phyloP scores from a whole-genome alignment of 2,329 filamentous ascomycete species.

The Calycina herbarum region DNA sequence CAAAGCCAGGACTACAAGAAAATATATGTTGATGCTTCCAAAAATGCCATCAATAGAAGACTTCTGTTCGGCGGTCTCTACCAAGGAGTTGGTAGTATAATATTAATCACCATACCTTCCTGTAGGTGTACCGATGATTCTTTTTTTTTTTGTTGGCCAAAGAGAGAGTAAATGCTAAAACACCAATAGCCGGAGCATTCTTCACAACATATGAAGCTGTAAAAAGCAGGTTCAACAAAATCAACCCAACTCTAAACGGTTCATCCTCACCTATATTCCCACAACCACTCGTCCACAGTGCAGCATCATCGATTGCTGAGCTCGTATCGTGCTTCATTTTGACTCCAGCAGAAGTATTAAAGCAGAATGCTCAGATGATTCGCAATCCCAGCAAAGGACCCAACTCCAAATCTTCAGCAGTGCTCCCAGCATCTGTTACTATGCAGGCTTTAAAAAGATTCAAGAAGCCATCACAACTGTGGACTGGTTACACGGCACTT shows the following conservation, averaged over 20 bases:
- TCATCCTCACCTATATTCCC: conserved; percentile 68
- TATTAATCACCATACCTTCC: conserved; percentile 85
- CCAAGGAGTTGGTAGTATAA: conserved; percentile 82
- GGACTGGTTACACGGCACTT: conserved; percentile 75
- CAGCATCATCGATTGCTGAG: conserved; percentile 75
- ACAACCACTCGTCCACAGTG: conserved; percentile 67
- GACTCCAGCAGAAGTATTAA: conserved; percentile 86
- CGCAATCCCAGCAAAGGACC: conserved; percentile 37
- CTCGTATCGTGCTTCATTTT: conserved; percentile 83
- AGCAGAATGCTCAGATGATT: conserved; percentile 91
- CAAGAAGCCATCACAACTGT: conserved; percentile 55
- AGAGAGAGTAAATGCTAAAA: conserved; percentile 21
- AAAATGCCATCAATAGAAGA: conserved; percentile 53
- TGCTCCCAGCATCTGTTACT: conserved; percentile 51
- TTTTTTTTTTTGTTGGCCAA: background rate
- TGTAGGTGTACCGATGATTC: conserved; percentile 48
- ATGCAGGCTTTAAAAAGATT: conserved; percentile 58
- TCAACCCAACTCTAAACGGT: conserved; percentile 43
- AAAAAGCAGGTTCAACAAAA: conserved; percentile 62
- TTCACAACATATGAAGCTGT: conserved; percentile 85
- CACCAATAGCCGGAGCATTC: conserved; percentile 71
- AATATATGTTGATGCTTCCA: conserved; percentile 60
- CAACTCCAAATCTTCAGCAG: conserved; percentile 40
- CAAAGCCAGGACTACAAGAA: conserved; percentile 75
- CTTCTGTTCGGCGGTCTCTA: conserved; percentile 73